Base-by-base conservation (phyloP, 352 stramenopile genomes). In the Phytophthora europaea region DNA sequence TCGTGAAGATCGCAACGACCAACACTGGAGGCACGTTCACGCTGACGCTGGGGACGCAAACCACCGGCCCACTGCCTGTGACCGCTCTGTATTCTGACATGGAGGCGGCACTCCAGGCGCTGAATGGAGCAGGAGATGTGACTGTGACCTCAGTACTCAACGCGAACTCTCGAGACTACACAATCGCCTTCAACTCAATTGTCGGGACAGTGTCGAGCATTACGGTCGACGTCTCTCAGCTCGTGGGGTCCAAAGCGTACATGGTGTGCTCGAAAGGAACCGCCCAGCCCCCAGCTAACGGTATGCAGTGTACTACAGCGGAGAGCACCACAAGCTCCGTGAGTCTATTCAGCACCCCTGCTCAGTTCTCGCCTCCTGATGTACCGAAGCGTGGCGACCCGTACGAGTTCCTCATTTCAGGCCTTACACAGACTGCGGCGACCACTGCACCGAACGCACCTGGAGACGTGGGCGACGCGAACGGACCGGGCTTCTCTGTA, bases 11-110 rank as follows among this genome's bases (percentile, higher is more conserved):
- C 9, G 83, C 85, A n/a, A 78, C 69, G 9, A 72, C 78, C 2
- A 93, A 93, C 31, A 92, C 90, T 1, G 90, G 80, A 33, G 94
- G 94, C 5, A 91, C 83, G 33, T 98, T 98, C 58, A 96, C 82
- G 22, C 60, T 98, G 7, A 69, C 79, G 51, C 75, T 97, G 7
- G 87, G 26, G 5, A 76, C 67, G 6, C 63, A 77, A 20, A 54
- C 79, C 4, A 95, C 90, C 0, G 87, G 90, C 0, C 83, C 90
- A 1, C 78, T 96, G 23, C 61, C 80, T 6, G 79, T 77, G 45
- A 81, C 78, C 18, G 83, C 76, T 3, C 53, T 94, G 6, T 91
- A 89, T 76, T 85, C 77, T 1, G 91, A 97, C 0, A 65, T 98
- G 54, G 92, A 94, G 72, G 76, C 76, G 3, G 87, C 93, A 8